A percentile compares a stretch with the other conserved stretches of the same genome.
phyloP scores from a whole-genome alignment of 352 stramenopile species.

The Pythium guiyangense region DNA sequence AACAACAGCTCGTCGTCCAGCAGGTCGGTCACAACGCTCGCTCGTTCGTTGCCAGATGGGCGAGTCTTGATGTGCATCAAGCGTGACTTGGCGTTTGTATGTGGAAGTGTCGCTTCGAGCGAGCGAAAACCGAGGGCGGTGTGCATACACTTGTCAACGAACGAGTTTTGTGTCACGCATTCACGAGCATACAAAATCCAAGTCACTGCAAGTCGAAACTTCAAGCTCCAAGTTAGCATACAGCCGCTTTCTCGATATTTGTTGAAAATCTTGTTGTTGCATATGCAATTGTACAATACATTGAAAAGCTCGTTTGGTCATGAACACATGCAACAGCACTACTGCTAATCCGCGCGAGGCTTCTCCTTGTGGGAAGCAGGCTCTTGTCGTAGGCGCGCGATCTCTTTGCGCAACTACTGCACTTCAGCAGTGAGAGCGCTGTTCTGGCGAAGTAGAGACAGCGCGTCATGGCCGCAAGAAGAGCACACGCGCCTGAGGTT shows the following conservation, averaged over 20 bases:
- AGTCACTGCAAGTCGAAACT: background rate
- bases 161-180: background rate
- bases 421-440: no score
- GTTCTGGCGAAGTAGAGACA: no score
- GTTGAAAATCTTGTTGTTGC: background rate
- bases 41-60: background rate
- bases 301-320: no score
- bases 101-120: background rate
- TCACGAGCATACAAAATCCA: background rate
- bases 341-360: no score
- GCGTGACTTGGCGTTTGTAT: no score
- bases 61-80: background rate
- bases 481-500: no score
- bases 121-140: background rate
- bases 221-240: background rate
- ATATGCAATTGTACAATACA: no score
- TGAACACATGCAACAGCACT: no score
- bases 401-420: no score
- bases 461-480: no score
- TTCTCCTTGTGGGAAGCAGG: no score
- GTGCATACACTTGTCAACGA: background rate
- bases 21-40: background rate
- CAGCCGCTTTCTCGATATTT: background rate
- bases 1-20: background rate
- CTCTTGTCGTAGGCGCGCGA: no score